Evolutionary conservation across 2,329 filamentous ascomycete genomes (phyloP).

Genomic region (Penicillium sp.): DNA sequence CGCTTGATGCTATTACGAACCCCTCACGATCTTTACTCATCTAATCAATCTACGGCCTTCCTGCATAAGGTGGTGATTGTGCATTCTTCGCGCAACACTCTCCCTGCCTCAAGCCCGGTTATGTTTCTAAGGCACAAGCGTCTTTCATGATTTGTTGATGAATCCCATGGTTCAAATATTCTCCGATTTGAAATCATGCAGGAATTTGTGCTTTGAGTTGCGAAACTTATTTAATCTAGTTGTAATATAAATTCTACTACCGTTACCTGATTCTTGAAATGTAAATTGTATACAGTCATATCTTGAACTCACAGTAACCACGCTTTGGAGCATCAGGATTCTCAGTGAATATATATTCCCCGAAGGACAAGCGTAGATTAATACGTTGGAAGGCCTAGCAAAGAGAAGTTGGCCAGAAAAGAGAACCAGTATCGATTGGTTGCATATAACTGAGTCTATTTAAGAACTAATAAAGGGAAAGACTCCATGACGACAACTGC

Average conservation of each 20-base stretch:
- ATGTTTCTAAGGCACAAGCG: neutral
- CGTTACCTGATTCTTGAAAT: neutral
- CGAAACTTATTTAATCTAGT: constrained; percentile 13
- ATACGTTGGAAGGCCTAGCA: neutral
- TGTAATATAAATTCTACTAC: constrained; percentile 26
- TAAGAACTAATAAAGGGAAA: constrained; percentile 14
- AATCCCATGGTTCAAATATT: constrained; percentile 10
- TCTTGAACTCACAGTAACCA: neutral
- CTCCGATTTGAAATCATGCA: neutral
- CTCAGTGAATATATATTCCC: neutral
- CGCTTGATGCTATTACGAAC: constrained; percentile 24
- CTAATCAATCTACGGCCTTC: neutral
- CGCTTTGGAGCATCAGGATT: neutral
- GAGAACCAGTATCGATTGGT: constrained; percentile 17
- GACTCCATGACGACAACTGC: constrained; percentile 25
- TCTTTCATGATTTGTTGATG: constrained; percentile 15
- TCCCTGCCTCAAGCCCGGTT: neutral
- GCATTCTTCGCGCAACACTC: neutral
- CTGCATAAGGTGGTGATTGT: neutral
- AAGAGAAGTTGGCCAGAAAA: neutral
- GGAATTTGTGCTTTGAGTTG: neutral
- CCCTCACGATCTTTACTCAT: constrained; percentile 22
- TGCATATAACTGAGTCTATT: constrained; percentile 17
- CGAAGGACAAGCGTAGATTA: neutral
- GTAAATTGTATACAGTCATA: neutral